Evolutionary conservation across 371 early-diverging fungal genomes (phyloP), one percentile per base, ranked within the genome.

Genomic region (Nosema muscidifuracis): DNA sequence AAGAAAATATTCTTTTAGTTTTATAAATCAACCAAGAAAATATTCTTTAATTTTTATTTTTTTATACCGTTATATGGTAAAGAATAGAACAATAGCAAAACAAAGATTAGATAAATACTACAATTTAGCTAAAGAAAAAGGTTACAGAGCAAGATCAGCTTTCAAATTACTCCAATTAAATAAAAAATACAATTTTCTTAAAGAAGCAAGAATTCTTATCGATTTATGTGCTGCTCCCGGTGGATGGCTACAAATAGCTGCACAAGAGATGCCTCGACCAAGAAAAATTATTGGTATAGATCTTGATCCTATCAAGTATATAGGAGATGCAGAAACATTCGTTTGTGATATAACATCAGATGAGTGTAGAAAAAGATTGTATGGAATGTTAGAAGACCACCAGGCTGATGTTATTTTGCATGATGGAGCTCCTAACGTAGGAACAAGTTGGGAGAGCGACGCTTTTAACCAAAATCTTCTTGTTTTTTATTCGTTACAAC

Each of bases 401-500:
- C 93, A 95, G 92, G 95, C 90, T 2, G 99, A 99, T 83, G 92
- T 96, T 88, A 85, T 85, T 50, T 89, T 97, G 66, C 95, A 99
- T 86, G 99, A 99, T 81, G 99, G 99, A 86, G 97, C 99, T 33
- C 99, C 99, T 47, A 99, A 97, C 77, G 96, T 97, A 53, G 99
- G 99, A 84, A 84, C 89, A 43, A 89, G 92, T 55, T 97, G 97
- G 96, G 83, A 89, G 28, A 94, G 94, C 68, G 99, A 99, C 86
- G 94, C 97, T 31, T 99, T 89, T 86, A 86, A 89, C 33, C 98
- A 99, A 85, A 89, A 92, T 24, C 97, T 95, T 83, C 88, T 99
- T 69, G 92, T 91, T 60, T 85, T 97, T 67, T 87, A 88, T 80
- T 90, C 99, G 6, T 81, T 95, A 43, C 93, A 92, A 82, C 87